phyloP scores from a whole-genome alignment of 345 rosid genomes.

The Gossypium thurberi region DNA sequence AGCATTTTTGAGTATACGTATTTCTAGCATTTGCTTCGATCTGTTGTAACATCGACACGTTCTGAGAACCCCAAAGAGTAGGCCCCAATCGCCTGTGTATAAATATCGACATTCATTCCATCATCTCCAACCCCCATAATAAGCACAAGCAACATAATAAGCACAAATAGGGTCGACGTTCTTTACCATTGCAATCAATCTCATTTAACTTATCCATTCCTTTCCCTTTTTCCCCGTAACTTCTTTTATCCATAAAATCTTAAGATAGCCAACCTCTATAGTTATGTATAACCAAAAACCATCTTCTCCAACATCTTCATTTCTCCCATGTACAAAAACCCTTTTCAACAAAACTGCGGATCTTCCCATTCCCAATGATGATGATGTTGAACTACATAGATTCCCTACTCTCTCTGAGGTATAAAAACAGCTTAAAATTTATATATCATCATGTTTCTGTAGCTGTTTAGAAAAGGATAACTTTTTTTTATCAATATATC shows the following conservation, averaged over 20 bases:
- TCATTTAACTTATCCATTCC: not conserved
- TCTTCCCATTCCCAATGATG: constrained; percentile 17
- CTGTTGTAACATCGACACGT: constrained; percentile 6
- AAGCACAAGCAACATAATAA: constrained; percentile 12
- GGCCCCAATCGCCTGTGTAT: constrained; percentile 33
- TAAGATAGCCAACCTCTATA: not conserved
- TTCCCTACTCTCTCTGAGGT: constrained; percentile 92
- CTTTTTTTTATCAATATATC: not conserved
- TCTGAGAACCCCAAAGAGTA: not conserved
- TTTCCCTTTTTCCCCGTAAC: not conserved
- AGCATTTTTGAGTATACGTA: not conserved
- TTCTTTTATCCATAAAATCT: constrained; percentile 7
- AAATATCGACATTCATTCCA: constrained; percentile 27
- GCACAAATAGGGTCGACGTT: not conserved
- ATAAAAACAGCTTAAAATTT: not conserved
- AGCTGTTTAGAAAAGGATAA: not conserved
- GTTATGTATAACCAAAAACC: constrained; percentile 60
- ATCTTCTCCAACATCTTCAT: constrained; percentile 42
- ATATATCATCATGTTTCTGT: not conserved
- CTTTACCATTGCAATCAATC: not conserved
- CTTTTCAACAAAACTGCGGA: constrained; percentile 36
- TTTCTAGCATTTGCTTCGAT: not conserved
- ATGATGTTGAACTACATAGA: constrained; percentile 38
- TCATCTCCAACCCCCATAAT: constrained; percentile 13
- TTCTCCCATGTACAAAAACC: constrained; percentile 35